Conservation (phyloP, 345 rosid genomes). For the Garcia nutans region DNA sequence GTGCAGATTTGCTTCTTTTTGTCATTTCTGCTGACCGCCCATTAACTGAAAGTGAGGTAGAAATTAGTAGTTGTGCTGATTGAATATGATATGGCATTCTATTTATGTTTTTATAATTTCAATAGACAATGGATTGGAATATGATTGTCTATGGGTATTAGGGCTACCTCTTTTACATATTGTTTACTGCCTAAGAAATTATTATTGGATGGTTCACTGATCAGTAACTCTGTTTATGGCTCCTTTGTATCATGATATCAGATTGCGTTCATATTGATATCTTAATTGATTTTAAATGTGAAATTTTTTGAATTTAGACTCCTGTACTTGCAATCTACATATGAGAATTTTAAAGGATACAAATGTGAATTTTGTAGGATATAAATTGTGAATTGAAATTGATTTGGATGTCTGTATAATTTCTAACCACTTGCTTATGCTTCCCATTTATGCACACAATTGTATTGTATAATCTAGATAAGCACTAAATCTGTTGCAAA, state of each 20-base stretch:
- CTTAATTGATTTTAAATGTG: conserved; percentile 2
- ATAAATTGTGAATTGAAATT: background rate
- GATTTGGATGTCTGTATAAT: background rate
- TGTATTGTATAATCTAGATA: background rate
- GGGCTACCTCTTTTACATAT: background rate
- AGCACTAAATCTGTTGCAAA: background rate
- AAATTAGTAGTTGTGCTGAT: conserved; percentile 15
- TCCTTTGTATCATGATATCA: background rate
- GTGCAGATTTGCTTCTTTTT: conserved; percentile 87
- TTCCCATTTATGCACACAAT: background rate
- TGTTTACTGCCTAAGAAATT: conserved; percentile 1
- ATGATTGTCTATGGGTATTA: conserved; percentile 1
- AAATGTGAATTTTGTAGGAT: background rate
- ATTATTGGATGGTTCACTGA: conserved; percentile 1
- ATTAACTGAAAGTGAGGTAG: conserved; percentile 95
- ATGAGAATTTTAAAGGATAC: background rate
- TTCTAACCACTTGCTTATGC: background rate
- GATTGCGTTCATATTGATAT: background rate
- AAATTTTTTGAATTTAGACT: background rate
- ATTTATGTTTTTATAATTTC: background rate
- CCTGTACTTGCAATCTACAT: background rate
- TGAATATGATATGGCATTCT: conserved; percentile 13
- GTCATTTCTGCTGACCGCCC: conserved; percentile 98
- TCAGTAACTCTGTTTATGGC: background rate
- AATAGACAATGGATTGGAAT: background rate